Evolutionary conservation across 805 yeast genomes (phyloP).

Genomic region (Candida parachauliodes): DNA sequence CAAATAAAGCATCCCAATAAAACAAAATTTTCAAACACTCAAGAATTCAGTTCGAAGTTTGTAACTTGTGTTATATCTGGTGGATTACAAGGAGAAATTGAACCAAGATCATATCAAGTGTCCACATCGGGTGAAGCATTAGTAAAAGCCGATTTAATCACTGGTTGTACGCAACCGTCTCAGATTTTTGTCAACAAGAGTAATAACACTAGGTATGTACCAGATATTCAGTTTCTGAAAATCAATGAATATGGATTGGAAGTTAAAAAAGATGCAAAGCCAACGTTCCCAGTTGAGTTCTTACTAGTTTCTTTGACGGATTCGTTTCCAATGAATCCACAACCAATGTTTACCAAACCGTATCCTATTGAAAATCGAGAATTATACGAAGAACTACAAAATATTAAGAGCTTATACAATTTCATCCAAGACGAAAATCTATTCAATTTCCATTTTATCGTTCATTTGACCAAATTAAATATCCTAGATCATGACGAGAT

Average conservation of each 20-base stretch:
- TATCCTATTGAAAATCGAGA: slow-evolving; percentile 79
- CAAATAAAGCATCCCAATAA: slow-evolving; percentile 64
- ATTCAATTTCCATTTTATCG: slow-evolving; percentile 76
- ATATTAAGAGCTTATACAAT: slow-evolving; percentile 49
- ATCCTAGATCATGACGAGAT: slow-evolving; percentile 58
- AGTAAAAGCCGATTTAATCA: slow-evolving; percentile 78
- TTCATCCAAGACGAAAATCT: slow-evolving; percentile 43
- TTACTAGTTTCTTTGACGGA: slow-evolving; percentile 83
- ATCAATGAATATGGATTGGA: slow-evolving; percentile 84
- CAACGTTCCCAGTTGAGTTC: slow-evolving; percentile 91
- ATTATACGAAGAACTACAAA: slow-evolving; percentile 59
- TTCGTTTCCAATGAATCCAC: slow-evolving; percentile 75
- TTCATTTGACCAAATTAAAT: slow-evolving; percentile 53
- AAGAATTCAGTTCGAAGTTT: slow-evolving; percentile 78
- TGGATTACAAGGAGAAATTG: slow-evolving; percentile 84
- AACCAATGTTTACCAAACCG: slow-evolving; percentile 45
- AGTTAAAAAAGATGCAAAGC: slow-evolving; percentile 85
- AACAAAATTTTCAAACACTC: slow-evolving; percentile 60
- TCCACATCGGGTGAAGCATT: slow-evolving; percentile 84
- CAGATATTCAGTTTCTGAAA: slow-evolving; percentile 84
- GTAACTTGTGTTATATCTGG: slow-evolving; percentile 94
- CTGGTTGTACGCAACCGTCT: slow-evolving; percentile 88
- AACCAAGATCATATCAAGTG: slow-evolving; percentile 86
- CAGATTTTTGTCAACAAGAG: slow-evolving; percentile 77
- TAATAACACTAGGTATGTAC: slow-evolving; percentile 77